Conservation (phyloP, 2,329 filamentous ascomycete species). For the Microsporum audouinii region DNA sequence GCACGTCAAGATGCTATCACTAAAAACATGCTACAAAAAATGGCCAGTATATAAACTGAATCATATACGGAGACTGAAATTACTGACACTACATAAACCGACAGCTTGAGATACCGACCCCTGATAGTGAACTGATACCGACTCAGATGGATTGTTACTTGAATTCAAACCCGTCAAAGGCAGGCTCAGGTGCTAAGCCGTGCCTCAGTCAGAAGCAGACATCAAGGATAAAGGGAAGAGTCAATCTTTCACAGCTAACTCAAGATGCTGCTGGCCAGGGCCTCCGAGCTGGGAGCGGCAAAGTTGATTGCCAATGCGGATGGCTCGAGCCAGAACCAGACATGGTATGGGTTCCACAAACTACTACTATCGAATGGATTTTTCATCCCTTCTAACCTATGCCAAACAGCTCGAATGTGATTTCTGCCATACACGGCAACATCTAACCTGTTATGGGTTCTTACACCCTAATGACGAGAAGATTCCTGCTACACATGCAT, state of each 20-base stretch:
- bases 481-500: conserved; percentile 34
- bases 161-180: conserved; percentile 5
- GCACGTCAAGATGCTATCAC: conserved; percentile 18
- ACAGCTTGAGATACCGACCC: background rate
- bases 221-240: background rate
- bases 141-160: conserved; percentile 17
- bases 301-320: conserved; percentile 34
- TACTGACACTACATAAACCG: background rate
- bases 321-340: conserved; percentile 28
- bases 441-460: conserved; percentile 39
- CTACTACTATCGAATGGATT: background rate
- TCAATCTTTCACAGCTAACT: background rate
- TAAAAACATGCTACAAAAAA: conserved; percentile 22
- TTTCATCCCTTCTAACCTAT: background rate
- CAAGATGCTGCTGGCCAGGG: background rate
- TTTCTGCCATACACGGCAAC: conserved; percentile 37
- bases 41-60: conserved; percentile 20
- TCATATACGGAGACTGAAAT: background rate
- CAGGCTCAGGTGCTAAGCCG: background rate
- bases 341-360: conserved; percentile 28
- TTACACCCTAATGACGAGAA: conserved; percentile 26
- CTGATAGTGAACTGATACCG: conserved; percentile 21
- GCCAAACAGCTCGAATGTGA: conserved; percentile 33
- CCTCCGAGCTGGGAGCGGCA: background rate
- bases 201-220: background rate